Evolutionary conservation across 83 land plant genomes (phyloP), one percentile per base, ranked within the genome.

Genomic region (Picea abies): DNA sequence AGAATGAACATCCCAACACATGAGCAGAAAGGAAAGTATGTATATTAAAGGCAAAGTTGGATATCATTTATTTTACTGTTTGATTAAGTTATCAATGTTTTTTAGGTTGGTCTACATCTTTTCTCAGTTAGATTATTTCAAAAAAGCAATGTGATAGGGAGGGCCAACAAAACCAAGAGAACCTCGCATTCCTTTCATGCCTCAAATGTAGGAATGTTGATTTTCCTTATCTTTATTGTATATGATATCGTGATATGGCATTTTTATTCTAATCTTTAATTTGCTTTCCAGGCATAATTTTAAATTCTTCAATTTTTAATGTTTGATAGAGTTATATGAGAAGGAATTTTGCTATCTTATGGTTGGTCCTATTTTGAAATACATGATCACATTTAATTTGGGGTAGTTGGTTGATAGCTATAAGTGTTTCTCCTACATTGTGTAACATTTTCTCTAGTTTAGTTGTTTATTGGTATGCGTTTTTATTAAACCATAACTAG

Each of bases 131-230:
- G 99, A 98, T n/a, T 98, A 98, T 83, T 98, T 96, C 73, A 98
- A 98, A 86, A 99, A 98, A 94, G 98, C 99, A 60, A 85, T 98
- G 94, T 93, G 99, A 49, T 91, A 98, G 79, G 94, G 99, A 76
- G 93, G 90, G 25, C 95, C 98, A 26, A 75, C 92, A 56, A 98
- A 94, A 89, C 94, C 99, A 49, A 94, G 87, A 84, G 99, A 98
- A 85, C 99, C 99, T n/a, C 89, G 99, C 66, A 98, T 98, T 82
- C 99, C 99, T 84, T 94, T 97, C 52, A 98, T 98, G 99, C 99
- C 99, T 23, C 99, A 93, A 73, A 60, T 98, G 96, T 96, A 89
- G 85, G 93, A 17, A 44, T 65, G 41, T 39, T 82, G 47, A 19
- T 60, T 44, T 49, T 16, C 11, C 17, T 75, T 2, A 72, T n/a